These are phyloP conservation scores for Syzygium syzygioides DNA, from an alignment of 441 rosid genomes.

Conservation along the genomic window DNA sequence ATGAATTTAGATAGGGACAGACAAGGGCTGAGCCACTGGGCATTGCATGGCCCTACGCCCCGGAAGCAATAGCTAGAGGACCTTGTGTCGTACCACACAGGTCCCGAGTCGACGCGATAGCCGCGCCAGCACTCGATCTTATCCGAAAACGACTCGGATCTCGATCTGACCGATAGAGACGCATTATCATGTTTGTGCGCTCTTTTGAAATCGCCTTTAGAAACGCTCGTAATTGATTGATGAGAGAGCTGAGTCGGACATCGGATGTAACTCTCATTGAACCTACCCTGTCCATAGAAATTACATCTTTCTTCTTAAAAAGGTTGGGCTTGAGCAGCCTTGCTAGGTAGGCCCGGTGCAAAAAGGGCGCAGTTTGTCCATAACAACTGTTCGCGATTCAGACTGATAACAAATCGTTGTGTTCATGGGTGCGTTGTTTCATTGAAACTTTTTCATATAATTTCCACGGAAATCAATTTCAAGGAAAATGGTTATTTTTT, in stretches of 20 bases:
- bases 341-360: background rate
- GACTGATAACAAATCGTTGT: background rate
- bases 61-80: background rate
- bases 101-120: background rate
- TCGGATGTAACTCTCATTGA: background rate
- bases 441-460: background rate
- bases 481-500: background rate
- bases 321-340: background rate
- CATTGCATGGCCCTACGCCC: background rate
- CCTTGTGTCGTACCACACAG: background rate
- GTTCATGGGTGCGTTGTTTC: background rate
- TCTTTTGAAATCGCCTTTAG: background rate
- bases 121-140: background rate
- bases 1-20: background rate
- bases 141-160: background rate
- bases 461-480: background rate
- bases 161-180: background rate
- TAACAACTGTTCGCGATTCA: background rate
- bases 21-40: background rate
- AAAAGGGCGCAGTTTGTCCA: background rate
- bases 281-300: background rate
- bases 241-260: background rate
- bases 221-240: background rate
- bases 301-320: background rate
- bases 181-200: background rate